Conservation (phyloP, 2,329 filamentous ascomycete species). For the Beauveria asiatica region DNA sequence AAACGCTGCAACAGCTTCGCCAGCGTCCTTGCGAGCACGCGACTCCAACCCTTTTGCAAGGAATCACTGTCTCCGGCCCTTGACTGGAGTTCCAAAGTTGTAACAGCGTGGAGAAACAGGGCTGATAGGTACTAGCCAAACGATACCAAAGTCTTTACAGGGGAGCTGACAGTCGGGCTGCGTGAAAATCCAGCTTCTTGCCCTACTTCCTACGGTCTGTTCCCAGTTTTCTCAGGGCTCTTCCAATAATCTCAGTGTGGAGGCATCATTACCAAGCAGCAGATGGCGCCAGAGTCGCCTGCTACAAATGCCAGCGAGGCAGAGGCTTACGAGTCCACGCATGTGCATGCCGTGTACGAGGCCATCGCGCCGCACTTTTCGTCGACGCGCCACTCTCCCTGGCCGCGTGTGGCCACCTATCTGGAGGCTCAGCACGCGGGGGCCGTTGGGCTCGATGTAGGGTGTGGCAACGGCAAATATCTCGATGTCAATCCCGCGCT, state of each 20-base stretch:
- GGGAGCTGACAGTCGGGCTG: neutral
- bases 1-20: neutral
- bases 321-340: constrained; percentile 66
- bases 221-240: neutral
- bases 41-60: neutral
- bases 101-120: neutral
- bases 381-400: constrained; percentile 72
- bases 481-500: constrained; percentile 67
- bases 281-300: neutral
- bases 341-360: constrained; percentile 90
- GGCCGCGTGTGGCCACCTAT: constrained; percentile 83
- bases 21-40: neutral
- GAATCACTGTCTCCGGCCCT: neutral
- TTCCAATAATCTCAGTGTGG: neutral
- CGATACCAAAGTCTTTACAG: neutral
- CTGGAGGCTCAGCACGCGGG: constrained; percentile 57
- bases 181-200: neutral
- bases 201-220: neutral
- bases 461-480: constrained; percentile 97
- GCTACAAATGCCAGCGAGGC: constrained; percentile 21
- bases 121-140: too few species aligned
- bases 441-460: constrained; percentile 78
- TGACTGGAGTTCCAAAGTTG: neutral
- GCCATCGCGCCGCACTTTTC: constrained; percentile 80
- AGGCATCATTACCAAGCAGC: neutral